phyloP scores from a whole-genome alignment of 495 filamentous ascomycete genomes.

The Amorphotheca resinae region DNA sequence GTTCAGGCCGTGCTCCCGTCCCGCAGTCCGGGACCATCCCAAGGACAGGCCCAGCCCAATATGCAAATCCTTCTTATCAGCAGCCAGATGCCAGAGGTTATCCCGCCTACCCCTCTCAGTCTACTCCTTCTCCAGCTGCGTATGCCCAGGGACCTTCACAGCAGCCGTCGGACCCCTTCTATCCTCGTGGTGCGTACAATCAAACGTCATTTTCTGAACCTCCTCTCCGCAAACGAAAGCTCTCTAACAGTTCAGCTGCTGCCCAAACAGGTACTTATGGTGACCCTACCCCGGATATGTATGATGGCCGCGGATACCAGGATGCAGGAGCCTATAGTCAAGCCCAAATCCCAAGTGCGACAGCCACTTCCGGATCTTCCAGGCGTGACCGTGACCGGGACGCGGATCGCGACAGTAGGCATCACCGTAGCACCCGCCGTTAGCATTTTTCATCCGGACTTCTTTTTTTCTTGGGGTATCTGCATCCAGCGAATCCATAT shows the following conservation, averaged over 20 bases:
- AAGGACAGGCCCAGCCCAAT: conserved; percentile 6
- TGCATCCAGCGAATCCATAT: conserved; percentile 7
- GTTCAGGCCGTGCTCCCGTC: conserved; percentile 2
- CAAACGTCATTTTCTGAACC: conserved; percentile 5
- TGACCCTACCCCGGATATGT: not conserved
- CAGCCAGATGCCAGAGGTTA: conserved; percentile 9
- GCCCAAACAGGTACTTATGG: conserved; percentile 1
- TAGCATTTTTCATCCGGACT: conserved; percentile 10
- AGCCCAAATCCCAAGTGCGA: conserved; percentile 5
- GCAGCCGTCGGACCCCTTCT: conserved; percentile 33
- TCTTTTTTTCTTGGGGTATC: conserved; percentile 5
- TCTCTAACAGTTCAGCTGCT: conserved; percentile 20
- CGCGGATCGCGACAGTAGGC: conserved; percentile 11
- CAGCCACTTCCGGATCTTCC: conserved; percentile 3
- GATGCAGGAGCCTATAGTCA: conserved; percentile 6
- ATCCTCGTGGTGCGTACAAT: conserved; percentile 40
- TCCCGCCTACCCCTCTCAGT: conserved; percentile 23
- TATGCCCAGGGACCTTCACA: conserved; percentile 22
- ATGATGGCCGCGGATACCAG: conserved; percentile 7
- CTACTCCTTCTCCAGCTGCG: conserved; percentile 20
- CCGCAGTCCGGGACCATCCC: conserved; percentile 6
- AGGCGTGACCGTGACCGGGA: conserved; percentile 15
- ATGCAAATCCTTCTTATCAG: conserved; percentile 5
- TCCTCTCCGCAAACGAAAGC: conserved; percentile 1
- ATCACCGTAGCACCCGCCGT: conserved; percentile 7